Evolutionary conservation across 495 filamentous ascomycete genomes (phyloP), one percentile per base, ranked within the genome.

Genomic region (Glonium stellatum): DNA sequence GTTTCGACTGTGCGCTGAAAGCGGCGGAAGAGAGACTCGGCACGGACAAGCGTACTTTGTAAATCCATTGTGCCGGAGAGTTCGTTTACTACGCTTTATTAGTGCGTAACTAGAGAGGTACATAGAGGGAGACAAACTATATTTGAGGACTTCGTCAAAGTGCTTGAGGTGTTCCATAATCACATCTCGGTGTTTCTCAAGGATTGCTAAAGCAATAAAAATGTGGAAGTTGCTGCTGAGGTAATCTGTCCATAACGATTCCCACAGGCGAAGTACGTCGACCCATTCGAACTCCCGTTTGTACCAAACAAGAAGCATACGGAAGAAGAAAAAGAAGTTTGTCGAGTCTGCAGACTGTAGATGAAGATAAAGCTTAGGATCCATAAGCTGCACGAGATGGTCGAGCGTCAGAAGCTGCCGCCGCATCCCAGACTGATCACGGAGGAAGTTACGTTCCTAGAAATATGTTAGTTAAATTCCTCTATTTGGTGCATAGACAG

Each of bases 311-410:
- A 98, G 78, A 23, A 98, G 77, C 92, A 97, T 97, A 23, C 93
- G 86, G 81, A 97, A 98, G 79, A 97, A 97, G 78, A 98, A 98
- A 73, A 98, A 98, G 74, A 97, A 98, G 73, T 98, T 97, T 19
- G 93, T 97, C 66, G 85, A 90, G 62, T 97, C 95, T 23, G 92
- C 90, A 8, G 80, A 83, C 69, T 96, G 83, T 0, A 98, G 80
- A 69, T 98, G 93, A 10, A 89, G 75, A 68, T 97, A 97, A 41
- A 98, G 83, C 67, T 90, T 87, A 0, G 93, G 92, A 64, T 98
- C 93, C 85, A 98, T 91, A 54, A 98, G 87, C 67, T 95, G 90
- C 12, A 97, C 88, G 1, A 97, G 84, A 55, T 97, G 89, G 66
- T 97, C 91, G 1, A 97, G 81, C 0, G 92, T 88, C 5, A 91